Evolutionary conservation across 2,329 filamentous ascomycete genomes (phyloP), one percentile per base, ranked within the genome.

Genomic region (Grosmannia penicillata): DNA sequence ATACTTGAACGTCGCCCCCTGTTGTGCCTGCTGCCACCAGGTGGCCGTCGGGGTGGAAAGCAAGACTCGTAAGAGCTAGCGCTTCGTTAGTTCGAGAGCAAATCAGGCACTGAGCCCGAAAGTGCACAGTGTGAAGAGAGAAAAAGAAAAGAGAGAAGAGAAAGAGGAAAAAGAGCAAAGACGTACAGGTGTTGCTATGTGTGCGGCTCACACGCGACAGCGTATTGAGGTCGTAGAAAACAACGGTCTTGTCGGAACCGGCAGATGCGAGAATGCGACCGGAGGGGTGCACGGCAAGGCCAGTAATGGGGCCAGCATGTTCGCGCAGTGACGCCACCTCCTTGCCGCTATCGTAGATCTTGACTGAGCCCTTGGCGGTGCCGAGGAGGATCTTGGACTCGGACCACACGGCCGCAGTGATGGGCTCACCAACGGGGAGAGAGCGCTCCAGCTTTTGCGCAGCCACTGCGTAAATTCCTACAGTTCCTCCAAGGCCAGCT

Each of bases 31-130:
- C 82, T 28, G 85, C 89, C 49, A 96, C 75, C 6, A 98, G 70
- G 54, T 95, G 84, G n/a, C 91, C 91, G 53, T 98, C 91, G 7
- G 93, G 91, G 56, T 98, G 91, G 69, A 98, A 96, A 25, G 80
- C 74, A 46, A 78, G 82, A 36, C 78, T 73, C 1, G 81, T 82
- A 33, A 93, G 65, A 43, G 78, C 83, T 82, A 53, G 10, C 33
- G 2, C 3, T 13, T 4, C 6, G 11, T 14, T n/a, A n/a, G n/a
- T n/a, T n/a, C n/a, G n/a, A n/a, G n/a, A n/a, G n/a, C n/a, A n/a
- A n/a, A n/a, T n/a, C n/a, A n/a, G n/a, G n/a, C n/a, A n/a, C n/a
- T n/a, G n/a, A n/a, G n/a, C n/a, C n/a, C n/a, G n/a, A 10, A 36
- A 46, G 18, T 19, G 17, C n/a, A n/a, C 21, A 37, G 28, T 9